Base-by-base conservation (phyloP, 805 yeast genomes). In the Ogataea ganodermae region DNA sequence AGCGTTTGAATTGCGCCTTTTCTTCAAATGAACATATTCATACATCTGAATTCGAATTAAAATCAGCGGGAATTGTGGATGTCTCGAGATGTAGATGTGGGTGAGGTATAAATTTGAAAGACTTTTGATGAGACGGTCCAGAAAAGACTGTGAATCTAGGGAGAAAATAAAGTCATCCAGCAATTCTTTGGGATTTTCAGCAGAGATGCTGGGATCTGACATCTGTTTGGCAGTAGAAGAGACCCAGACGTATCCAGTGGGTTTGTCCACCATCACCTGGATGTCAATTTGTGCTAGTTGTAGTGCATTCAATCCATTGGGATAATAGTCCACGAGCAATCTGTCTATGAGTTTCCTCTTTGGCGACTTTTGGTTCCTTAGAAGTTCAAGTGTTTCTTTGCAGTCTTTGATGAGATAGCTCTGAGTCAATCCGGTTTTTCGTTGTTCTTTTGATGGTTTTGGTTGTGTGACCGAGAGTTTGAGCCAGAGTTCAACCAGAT, bases 251-350 rank as follows among this genome's bases (percentile, higher is more conserved):
- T 65, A 73, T 3, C 69, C 46, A 31, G 64, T 65, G 0, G 90
- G 83, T 48, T 77, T 74, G 55, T 83, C 86, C 2, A 86, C 77
- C 36, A 86, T 68, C 36, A 76, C 58, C 54, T 83, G 86, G 44
- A 84, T 78, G 55, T 87, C 94, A 4, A 86, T 66, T 50, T 85
- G 89, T 0, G 94, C 83, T 33, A 82, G 59, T 59, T 87, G 95
- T 14, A 81, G 69, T 1, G 83, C 65, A 53, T 83, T 84, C 35
- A 84, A 61, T 0, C 89, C 89, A 5, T 64, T 56, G 1, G 74
- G 66, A 77, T 87, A 84, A 53, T 69, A 75, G 12, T 76, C 75
- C 32, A 63, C 70, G 7, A 79, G 49, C n/a, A 81, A 67, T 28
- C 63, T 60, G 48, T 80, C 81, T 4, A 81, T 66, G 18, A 71